These are phyloP conservation scores for Fonsecaea multimorphosa DNA, from an alignment of 2,329 filamentous ascomycete genomes.

Conservation along the genomic window DNA sequence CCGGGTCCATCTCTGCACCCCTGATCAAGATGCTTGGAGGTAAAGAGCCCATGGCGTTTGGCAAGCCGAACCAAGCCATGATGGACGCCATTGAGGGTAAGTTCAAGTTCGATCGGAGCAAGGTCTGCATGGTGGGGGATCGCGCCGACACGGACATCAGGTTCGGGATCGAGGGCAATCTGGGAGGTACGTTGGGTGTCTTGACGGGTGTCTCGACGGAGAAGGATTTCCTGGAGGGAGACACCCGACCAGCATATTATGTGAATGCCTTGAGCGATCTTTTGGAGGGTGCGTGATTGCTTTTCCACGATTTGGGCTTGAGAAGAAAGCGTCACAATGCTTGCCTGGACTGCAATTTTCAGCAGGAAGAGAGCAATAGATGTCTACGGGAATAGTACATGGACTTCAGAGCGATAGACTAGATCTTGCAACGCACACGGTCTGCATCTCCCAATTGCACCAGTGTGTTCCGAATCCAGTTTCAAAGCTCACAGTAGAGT, in stretches of 20 bases:
- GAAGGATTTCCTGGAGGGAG: conserved; percentile 79
- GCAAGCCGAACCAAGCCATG: conserved; percentile 98
- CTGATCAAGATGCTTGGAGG: conserved; percentile 71
- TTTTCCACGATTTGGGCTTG: background rate
- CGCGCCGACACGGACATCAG: conserved; percentile 93
- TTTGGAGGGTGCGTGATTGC: conserved; percentile 41
- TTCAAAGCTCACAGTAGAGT: conserved; percentile 26
- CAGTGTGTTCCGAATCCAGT: background rate
- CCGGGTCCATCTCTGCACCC: conserved; percentile 80
- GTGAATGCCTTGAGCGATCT: conserved; percentile 85
- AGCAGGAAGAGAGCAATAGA: conserved; percentile 4
- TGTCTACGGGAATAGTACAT: background rate
- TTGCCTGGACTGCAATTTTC: background rate
- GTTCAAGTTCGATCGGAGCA: conserved; percentile 81
- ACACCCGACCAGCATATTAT: conserved; percentile 79
- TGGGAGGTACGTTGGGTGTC: conserved; percentile 90
- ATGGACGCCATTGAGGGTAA: conserved; percentile 99
- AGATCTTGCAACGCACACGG: conserved; percentile 3
- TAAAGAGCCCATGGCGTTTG: conserved; percentile 75
- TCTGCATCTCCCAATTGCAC: background rate
- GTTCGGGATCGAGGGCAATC: conserved; percentile 87
- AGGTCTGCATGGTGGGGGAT: conserved; percentile 95
- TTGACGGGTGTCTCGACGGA: conserved; percentile 84
- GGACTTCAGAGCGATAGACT: conserved; percentile 10
- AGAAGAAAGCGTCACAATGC: background rate